These are phyloP conservation scores for Podospora sp. DNA, from an alignment of 495 filamentous ascomycete species.

Conservation along the genomic window DNA sequence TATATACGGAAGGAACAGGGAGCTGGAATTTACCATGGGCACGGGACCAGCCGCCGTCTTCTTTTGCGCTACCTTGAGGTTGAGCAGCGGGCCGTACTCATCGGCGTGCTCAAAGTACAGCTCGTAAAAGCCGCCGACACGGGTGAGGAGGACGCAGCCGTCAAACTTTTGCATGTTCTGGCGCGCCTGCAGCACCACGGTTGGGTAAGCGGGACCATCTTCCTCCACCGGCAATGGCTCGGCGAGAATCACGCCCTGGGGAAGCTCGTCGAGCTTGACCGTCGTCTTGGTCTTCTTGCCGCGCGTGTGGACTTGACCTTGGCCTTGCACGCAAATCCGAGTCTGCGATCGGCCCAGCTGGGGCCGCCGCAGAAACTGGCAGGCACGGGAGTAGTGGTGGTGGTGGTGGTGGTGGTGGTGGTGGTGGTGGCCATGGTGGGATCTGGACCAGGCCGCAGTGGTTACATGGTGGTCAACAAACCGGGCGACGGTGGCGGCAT, in stretches of 20 bases:
- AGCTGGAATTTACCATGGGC: slow-evolving; percentile 64
- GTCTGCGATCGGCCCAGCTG: slow-evolving; percentile 2
- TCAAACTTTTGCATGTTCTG: slow-evolving; percentile 89
- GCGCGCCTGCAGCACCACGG: slow-evolving; percentile 84
- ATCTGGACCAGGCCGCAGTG: slow-evolving; percentile 18
- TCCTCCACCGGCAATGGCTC: slow-evolving; percentile 39
- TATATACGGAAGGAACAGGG: slow-evolving; percentile 9
- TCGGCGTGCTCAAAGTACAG: slow-evolving; percentile 94
- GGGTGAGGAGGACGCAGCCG: slow-evolving; percentile 85
- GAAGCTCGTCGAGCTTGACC: slow-evolving; percentile 64
- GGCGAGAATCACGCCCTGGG: slow-evolving; percentile 56
- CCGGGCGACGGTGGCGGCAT: slow-evolving; percentile 33
- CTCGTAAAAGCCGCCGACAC: slow-evolving; percentile 96
- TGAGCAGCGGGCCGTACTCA: slow-evolving; percentile 80
- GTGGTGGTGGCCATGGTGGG: neutral
- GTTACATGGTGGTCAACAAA: slow-evolving; percentile 27
- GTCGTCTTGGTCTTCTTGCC: slow-evolving; percentile 54
- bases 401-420: neutral
- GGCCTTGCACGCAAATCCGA: slow-evolving; percentile 15
- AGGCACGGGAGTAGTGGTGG: neutral
- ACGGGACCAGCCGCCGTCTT: slow-evolving; percentile 73
- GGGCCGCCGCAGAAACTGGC: neutral
- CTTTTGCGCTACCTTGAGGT: slow-evolving; percentile 83
- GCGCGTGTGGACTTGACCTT: slow-evolving; percentile 22
- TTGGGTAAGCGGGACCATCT: slow-evolving; percentile 70